Base-by-base conservation (phyloP, 352 stramenopile genomes). In the Pythium oligandrum region DNA sequence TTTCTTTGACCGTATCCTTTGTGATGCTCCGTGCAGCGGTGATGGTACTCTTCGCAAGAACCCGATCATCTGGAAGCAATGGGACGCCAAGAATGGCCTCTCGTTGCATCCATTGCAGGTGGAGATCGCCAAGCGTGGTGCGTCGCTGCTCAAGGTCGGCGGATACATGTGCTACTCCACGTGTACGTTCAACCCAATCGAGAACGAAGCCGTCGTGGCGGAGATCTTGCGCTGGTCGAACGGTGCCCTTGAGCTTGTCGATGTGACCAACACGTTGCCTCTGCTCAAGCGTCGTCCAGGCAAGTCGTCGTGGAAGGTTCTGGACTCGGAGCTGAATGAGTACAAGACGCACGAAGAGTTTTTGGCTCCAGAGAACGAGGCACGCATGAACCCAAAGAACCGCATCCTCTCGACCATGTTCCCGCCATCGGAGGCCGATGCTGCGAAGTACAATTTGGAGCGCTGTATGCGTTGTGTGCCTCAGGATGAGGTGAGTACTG, bases 31-130 rank as follows among this genome's bases (percentile, higher is more conserved):
- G 1, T 99, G 97, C 81, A 97, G 83, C 43, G 95, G 97, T 35
- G 98, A 99, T 66, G 98, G 97, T 32, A 99, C 97, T 4, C 58
- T 99, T 44, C 84, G 98, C 44, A 99, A 99, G 76, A 98, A 98
- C 70, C 96, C 96, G 4, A 74, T 96, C 34, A 96, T 98, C 57
- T 98, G 96, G 90, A 86, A 93, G 64, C 88, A 80, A 47, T 99
- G 96, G 96, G 93, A 79, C 48, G 84, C 95, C 17, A 82, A 84
- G 55, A 95, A 93, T 53, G 84, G 80, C 2, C 85, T 98, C 49
- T 75, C 72, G 7, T 72, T 99, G 52, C 97, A 99, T 69, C 71
- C 79, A 4, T 61, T 99, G 35, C 97, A 99, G 74, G 60, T 98
- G 11, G 73, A 92, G 36, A 99, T 99, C 65, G 89, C 97, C 44